These are phyloP conservation scores for Axilococcus clingmanii DNA, from an alignment of 139 green algal genomes.

Conservation along the genomic window DNA sequence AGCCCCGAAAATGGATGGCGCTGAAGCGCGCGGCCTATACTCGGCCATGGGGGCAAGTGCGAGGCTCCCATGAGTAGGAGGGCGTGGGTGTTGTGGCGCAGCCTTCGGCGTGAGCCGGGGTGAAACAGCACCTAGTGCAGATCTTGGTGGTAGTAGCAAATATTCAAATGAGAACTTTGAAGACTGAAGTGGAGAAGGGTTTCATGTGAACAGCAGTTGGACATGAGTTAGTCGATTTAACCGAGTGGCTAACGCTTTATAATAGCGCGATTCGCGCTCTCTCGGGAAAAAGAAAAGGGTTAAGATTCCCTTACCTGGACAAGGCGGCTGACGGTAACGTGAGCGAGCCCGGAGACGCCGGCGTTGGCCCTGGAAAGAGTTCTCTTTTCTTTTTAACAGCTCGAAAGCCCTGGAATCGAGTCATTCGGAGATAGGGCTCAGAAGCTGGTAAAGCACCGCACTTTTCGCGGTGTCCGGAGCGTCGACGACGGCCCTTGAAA, in stretches of 20 bases:
- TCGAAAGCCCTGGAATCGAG: constrained; percentile 75
- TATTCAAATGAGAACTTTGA: constrained; percentile 92
- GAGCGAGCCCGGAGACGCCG: constrained; percentile 70
- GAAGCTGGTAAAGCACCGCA: constrained; percentile 76
- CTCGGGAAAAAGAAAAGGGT: constrained; percentile 87
- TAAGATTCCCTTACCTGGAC: constrained; percentile 90
- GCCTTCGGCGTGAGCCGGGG: constrained; percentile 68
- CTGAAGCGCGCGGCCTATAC: constrained; percentile 84
- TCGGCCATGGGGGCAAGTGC: constrained; percentile 75
- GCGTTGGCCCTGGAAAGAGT: constrained; percentile 78
- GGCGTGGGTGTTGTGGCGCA: constrained; percentile 72
- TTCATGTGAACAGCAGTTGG: constrained; percentile 93
- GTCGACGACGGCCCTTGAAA: constrained; percentile 82
- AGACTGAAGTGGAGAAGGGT: constrained; percentile 89
- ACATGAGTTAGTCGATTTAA: constrained; percentile 93
- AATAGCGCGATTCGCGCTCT: constrained; percentile 63
- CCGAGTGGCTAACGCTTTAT: constrained; percentile 81
- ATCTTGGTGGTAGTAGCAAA: constrained; percentile 95
- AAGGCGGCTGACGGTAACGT: constrained; percentile 74
- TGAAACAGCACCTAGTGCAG: constrained; percentile 80
- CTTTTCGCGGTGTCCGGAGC: constrained; percentile 74
- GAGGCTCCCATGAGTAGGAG: constrained; percentile 84
- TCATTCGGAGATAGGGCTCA: constrained; percentile 83
- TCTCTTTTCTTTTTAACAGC: constrained; percentile 94
- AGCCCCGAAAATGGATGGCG: constrained; percentile 95